phyloP scores from a whole-genome alignment of 371 early-diverging fungal species.

The Mortierella sp. region DNA sequence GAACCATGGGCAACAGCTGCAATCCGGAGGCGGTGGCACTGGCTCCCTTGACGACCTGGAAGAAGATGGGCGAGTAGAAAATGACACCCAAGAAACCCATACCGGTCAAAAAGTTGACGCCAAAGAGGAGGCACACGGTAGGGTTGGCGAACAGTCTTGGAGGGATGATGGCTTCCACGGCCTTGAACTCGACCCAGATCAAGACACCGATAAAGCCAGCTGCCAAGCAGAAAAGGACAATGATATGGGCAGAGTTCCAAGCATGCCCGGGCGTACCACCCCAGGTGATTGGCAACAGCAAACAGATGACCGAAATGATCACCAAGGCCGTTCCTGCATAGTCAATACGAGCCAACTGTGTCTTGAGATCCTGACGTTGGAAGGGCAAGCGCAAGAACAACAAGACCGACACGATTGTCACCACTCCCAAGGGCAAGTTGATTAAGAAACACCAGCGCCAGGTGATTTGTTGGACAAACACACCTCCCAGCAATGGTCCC shows the following conservation, averaged over 20 bases:
- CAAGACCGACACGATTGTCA: constrained; percentile 57
- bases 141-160: constrained; percentile 59
- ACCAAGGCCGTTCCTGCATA: constrained; percentile 64
- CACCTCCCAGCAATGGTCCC: constrained; percentile 65
- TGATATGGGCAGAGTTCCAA: constrained; percentile 62
- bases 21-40: constrained; percentile 70
- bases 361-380: constrained; percentile 51
- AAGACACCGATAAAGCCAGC: constrained; percentile 47
- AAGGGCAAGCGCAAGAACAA: constrained; percentile 63
- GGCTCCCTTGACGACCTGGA: constrained; percentile 74
- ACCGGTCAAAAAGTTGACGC: constrained; percentile 63
- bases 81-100: constrained; percentile 62
- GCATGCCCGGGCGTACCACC: constrained; percentile 64
- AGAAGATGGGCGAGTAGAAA: constrained; percentile 81
- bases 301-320: constrained; percentile 58
- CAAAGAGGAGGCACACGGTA: constrained; percentile 57
- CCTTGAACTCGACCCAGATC: constrained; percentile 55
- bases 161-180: constrained; percentile 65
- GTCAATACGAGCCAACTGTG: constrained; percentile 64
- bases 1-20: constrained; percentile 66
- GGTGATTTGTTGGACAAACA: constrained; percentile 56
- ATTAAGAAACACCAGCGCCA: constrained; percentile 70
- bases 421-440: constrained; percentile 64
- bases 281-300: constrained; percentile 68
- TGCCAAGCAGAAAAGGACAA: constrained; percentile 59